Conservation (phyloP, 306 rosid species). For the Citrullus mucosospermus region DNA sequence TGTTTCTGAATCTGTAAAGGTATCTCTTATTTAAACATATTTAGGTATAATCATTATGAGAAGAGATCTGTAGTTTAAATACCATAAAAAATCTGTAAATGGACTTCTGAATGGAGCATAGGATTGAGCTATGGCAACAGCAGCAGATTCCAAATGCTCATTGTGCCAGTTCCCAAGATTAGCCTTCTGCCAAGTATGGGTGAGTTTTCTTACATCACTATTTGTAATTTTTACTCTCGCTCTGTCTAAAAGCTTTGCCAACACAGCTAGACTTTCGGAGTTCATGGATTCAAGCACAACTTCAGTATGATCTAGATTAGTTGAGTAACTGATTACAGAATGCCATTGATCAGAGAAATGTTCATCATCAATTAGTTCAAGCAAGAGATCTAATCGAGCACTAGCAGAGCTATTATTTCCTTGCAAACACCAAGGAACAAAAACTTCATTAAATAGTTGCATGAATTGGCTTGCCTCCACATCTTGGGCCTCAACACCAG, state of each 20-base stretch:
- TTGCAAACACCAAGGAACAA: slow-evolving; percentile 87
- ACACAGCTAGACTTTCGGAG: slow-evolving; percentile 37
- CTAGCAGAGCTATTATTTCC: slow-evolving; percentile 33
- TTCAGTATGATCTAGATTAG: slow-evolving; percentile 31
- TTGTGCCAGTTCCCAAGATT: slow-evolving; percentile 54
- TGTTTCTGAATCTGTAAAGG: neutral
- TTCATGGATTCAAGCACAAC: slow-evolving; percentile 25
- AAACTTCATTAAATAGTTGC: slow-evolving; percentile 53
- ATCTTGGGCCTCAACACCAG: slow-evolving; percentile 19
- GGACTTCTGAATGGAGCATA: slow-evolving; percentile 34
- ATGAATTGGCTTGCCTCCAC: slow-evolving; percentile 38
- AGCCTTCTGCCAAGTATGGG: slow-evolving; percentile 20
- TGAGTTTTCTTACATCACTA: slow-evolving; percentile 27
- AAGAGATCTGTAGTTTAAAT: slow-evolving; percentile 25
- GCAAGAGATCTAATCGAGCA: slow-evolving; percentile 65
- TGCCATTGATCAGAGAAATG: slow-evolving; percentile 79
- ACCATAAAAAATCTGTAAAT: slow-evolving; percentile 59
- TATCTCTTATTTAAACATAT: neutral
- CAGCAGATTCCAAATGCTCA: slow-evolving; percentile 57
- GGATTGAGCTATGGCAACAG: slow-evolving; percentile 48
- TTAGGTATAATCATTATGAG: neutral
- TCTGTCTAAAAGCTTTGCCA: slow-evolving; percentile 64
- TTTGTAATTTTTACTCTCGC: slow-evolving; percentile 40
- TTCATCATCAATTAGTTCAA: slow-evolving; percentile 68
- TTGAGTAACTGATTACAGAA: slow-evolving; percentile 40